Percentiles rank a stretch among this genome's conserved stretches.
These are phyloP conservation scores for Nicotiana undulata DNA, from an alignment of 257 asterid genomes.

Conservation along the genomic window DNA sequence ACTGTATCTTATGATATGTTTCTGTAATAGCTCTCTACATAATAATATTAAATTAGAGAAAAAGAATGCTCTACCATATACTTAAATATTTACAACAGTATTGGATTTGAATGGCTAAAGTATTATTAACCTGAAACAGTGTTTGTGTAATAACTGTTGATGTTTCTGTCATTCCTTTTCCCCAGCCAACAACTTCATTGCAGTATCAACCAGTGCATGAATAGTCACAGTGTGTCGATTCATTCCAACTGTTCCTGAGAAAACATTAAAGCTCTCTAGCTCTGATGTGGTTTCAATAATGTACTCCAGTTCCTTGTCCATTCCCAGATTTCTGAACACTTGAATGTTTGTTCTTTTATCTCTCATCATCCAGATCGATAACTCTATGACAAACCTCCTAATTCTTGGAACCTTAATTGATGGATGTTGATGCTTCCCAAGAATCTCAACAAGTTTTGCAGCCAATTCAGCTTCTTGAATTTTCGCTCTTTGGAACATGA, in stretches of 20 bases:
- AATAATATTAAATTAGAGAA: neutral
- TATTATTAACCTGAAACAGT: neutral
- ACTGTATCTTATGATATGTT: neutral
- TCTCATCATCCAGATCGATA: constrained; percentile 86
- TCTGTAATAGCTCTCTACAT: neutral
- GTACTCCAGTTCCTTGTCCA: constrained; percentile 55
- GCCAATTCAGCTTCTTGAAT: constrained; percentile 50
- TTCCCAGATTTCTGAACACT: constrained; percentile 38
- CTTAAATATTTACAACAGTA: neutral
- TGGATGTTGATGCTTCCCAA: constrained; percentile 44
- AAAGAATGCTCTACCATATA: neutral
- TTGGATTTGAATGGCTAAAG: neutral
- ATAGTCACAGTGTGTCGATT: constrained; percentile 52
- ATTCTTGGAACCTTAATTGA: constrained; percentile 69
- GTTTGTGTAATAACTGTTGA: neutral
- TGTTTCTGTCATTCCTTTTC: neutral
- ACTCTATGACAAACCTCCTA: constrained; percentile 69
- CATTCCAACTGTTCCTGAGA: constrained; percentile 77
- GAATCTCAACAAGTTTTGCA: constrained; percentile 32
- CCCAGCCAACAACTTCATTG: constrained; percentile 45
- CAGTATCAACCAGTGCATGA: constrained; percentile 53
- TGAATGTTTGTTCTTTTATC: constrained; percentile 28
- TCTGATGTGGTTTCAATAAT: constrained; percentile 74
- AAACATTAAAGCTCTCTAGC: constrained; percentile 78
- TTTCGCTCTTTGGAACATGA: constrained; percentile 30